A percentile compares a stretch with the other conserved stretches of the same genome.
Evolutionary conservation across 208 protist genomes (phyloP).

Genomic region (Trypanosoma grayi): DNA sequence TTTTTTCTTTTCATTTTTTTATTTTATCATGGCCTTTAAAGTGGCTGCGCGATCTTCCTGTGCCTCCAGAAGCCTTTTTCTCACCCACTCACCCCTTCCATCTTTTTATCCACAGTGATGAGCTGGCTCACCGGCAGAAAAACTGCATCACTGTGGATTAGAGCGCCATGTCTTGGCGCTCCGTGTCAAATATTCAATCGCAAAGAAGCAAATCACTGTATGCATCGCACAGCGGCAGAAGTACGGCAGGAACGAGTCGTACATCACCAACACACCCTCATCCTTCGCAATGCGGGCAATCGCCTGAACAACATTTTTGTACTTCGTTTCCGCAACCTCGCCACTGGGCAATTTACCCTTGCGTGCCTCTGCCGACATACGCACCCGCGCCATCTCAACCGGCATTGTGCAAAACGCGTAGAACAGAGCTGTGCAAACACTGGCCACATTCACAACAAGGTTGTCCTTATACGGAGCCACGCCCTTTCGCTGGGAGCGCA

Average conservation of each 20-base stretch:
- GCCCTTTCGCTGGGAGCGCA: slow-evolving; percentile 8
- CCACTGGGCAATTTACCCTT: slow-evolving; percentile 29
- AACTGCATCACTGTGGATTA: background rate
- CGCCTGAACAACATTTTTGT: slow-evolving; percentile 77
- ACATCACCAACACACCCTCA: slow-evolving; percentile 81
- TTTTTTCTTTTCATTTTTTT: too few relatives aligned
- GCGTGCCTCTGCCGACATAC: slow-evolving; percentile 81
- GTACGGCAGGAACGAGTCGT: slow-evolving; percentile 87
- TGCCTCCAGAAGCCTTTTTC: too few relatives aligned
- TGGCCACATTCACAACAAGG: slow-evolving; percentile 77
- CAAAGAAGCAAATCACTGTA: slow-evolving; percentile 90
- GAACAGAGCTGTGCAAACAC: slow-evolving; percentile 79
- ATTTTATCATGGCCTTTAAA: too few relatives aligned
- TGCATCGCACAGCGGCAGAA: slow-evolving; percentile 84
- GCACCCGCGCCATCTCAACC: slow-evolving; percentile 85
- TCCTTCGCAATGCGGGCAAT: slow-evolving; percentile 68
- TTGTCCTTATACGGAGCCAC: slow-evolving; percentile 48
- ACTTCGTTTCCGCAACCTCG: slow-evolving; percentile 34
- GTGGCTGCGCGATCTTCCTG: too few relatives aligned
- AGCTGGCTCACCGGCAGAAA: too few relatives aligned
- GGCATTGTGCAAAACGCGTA: slow-evolving; percentile 90
- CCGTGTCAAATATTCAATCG: slow-evolving; percentile 78
- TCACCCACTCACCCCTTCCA: too few relatives aligned
- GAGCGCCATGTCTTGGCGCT: slow-evolving; percentile 25
- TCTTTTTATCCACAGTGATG: too few relatives aligned